Percentiles rank a stretch among this genome's conserved stretches.
phyloP scores from a whole-genome alignment of 2,329 filamentous ascomycete species.

The Orbilia quercus region DNA sequence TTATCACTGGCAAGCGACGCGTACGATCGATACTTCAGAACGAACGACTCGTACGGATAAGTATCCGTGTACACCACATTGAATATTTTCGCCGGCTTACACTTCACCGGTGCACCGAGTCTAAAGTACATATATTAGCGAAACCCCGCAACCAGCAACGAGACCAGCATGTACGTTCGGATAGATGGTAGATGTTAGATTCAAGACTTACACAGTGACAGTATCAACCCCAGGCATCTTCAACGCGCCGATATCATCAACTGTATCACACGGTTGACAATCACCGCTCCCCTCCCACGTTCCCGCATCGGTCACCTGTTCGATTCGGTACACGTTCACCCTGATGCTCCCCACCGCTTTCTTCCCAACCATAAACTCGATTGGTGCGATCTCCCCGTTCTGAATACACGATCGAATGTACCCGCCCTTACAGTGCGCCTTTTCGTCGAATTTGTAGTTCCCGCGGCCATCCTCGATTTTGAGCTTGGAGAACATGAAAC shows the following conservation, averaged over 20 bases:
- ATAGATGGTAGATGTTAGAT: too few relatives aligned
- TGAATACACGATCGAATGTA: constrained; percentile 6
- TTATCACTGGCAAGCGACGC: constrained; percentile 24
- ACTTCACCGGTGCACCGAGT: constrained; percentile 5
- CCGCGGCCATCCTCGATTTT: constrained; percentile 16
- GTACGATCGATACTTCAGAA: constrained; percentile 37
- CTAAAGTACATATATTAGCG: constrained; percentile 3
- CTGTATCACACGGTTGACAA: constrained; percentile 34
- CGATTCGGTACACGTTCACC: constrained; percentile 36
- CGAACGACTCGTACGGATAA: constrained; percentile 43
- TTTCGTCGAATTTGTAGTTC: constrained; percentile 29
- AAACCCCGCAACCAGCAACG: too few relatives aligned
- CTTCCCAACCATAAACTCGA: constrained; percentile 37
- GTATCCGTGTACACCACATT: constrained; percentile 8
- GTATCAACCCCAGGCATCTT: constrained; percentile 35
- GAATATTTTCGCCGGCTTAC: not conserved
- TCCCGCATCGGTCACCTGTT: not conserved
- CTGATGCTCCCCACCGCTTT: constrained; percentile 32
- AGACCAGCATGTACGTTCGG: too few relatives aligned
- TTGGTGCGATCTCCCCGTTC: constrained; percentile 8
- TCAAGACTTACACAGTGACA: constrained; percentile 35
- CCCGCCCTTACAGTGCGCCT: constrained; percentile 21
- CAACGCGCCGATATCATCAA: constrained; percentile 40
- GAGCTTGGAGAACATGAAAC: constrained; percentile 23
- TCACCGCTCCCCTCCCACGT: constrained; percentile 13